Percentiles rank a stretch among this genome's conserved stretches.
These are phyloP conservation scores for Termitomyces sp. DNA, from an alignment of 768 basidiomycete species.

Conservation along the genomic window DNA sequence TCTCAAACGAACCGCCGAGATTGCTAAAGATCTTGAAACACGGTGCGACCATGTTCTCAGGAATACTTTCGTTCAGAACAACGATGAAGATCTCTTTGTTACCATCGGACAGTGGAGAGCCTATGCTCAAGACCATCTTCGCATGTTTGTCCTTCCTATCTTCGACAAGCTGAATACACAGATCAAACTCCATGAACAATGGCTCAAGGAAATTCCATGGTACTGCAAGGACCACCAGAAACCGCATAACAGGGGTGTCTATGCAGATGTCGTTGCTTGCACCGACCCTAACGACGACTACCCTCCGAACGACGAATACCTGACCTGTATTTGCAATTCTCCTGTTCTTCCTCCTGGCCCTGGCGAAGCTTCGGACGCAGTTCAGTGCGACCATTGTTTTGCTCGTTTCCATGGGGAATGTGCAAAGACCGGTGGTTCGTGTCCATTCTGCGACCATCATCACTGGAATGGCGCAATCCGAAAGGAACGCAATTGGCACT, in stretches of 20 bases:
- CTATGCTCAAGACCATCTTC: slow-evolving; percentile 69
- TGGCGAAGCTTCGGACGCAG: slow-evolving; percentile 74
- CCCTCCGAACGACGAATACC: slow-evolving; percentile 76
- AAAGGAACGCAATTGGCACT: slow-evolving; percentile 82
- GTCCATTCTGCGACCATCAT: slow-evolving; percentile 88
- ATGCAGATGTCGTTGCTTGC: slow-evolving; percentile 72
- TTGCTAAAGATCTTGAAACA: slow-evolving; percentile 74
- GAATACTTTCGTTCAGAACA: slow-evolving; percentile 48
- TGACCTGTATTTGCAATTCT: slow-evolving; percentile 77
- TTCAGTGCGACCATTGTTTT: slow-evolving; percentile 87
- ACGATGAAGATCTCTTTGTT: slow-evolving; percentile 64
- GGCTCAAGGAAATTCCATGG: slow-evolving; percentile 79
- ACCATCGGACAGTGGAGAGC: slow-evolving; percentile 71
- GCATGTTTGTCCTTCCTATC: slow-evolving; percentile 67
- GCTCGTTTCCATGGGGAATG: slow-evolving; percentile 85
- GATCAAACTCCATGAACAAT: slow-evolving; percentile 61
- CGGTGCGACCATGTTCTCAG: slow-evolving; percentile 73
- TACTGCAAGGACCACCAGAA: slow-evolving; percentile 65
- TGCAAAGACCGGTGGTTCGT: slow-evolving; percentile 85
- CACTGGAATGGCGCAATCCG: slow-evolving; percentile 87
- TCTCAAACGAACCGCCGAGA: slow-evolving; percentile 66
- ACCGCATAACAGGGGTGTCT: slow-evolving; percentile 59
- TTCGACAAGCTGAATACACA: slow-evolving; percentile 73
- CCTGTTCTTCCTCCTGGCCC: slow-evolving; percentile 80
- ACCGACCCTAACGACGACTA: slow-evolving; percentile 77